Base-by-base conservation (phyloP, 495 filamentous ascomycete species). In the Penicillium maclennaniae region DNA sequence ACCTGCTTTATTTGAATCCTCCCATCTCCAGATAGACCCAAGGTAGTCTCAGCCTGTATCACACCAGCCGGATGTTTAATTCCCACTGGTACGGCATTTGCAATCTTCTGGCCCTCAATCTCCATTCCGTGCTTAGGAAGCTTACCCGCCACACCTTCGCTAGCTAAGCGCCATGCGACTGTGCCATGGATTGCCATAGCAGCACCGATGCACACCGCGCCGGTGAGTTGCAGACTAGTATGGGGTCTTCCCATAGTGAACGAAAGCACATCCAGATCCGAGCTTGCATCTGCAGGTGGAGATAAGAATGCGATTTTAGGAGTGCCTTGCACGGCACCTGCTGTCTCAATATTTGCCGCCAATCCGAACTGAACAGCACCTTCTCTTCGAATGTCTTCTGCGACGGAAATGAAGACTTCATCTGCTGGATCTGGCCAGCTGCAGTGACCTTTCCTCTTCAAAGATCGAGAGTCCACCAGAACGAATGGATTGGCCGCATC, bases 401-500 rank as follows among this genome's bases (percentile, higher is more conserved):
- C 55, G 0, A 66, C 31, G 3, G 39, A 25, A 0, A 58, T 8
- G 8, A 62, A 51, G 12, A 48, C 39, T 1, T 48, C 19, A 19
- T 57, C 43, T 7, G 16, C 17, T 12, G 25, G 7, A 6, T 47
- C 34, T 5, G 51, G 43, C 19, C 48, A 46, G 0, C 38, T 21
- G 4, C 14, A 3, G 20, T 55, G 19, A 7, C 53, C 54, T 10
- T 51, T 8, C 1, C 54, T 10, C 1, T 61, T 49, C 25, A 72
- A 12, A 3, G 60, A 67, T 12, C 42, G 27, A 10, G 53, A 37
- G 53, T 68, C 67, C 3, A 72, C 60, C 10, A 72, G 54, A 19
- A 72, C 61, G 31, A 72, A 72, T 12, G 69, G 68, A 34, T 72
- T 72, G 3, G 63, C 62, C 1, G 55, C 59, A 37, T 72, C 69